phyloP scores from a whole-genome alignment of 352 stramenopile genomes.

The Globisporangium lucens region DNA sequence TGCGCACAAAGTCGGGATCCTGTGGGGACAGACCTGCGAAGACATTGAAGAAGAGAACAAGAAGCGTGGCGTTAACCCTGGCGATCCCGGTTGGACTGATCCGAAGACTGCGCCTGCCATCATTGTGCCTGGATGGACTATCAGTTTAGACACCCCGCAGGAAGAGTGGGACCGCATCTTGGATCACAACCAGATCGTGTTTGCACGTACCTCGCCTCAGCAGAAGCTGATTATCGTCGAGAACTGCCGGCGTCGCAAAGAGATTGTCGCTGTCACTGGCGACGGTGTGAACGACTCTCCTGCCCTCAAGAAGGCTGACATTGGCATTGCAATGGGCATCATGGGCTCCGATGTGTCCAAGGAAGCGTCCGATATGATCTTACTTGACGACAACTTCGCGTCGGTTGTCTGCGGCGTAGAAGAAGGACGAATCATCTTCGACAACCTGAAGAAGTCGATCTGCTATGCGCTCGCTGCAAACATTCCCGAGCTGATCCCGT shows the following conservation, averaged over 20 bases:
- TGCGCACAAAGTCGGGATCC: slow-evolving; percentile 90
- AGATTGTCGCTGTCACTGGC: slow-evolving; percentile 94
- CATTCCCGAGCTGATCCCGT: slow-evolving; percentile 86
- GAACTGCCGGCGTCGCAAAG: slow-evolving; percentile 75
- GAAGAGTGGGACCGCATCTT: slow-evolving; percentile 88
- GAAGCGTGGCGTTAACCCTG: slow-evolving; percentile 47
- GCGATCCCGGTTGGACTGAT: slow-evolving; percentile 75
- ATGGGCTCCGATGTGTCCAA: slow-evolving; percentile 96
- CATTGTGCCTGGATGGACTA: slow-evolving; percentile 82
- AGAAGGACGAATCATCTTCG: slow-evolving; percentile 94
- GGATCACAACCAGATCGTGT: slow-evolving; percentile 91
- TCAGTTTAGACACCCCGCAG: slow-evolving; percentile 66
- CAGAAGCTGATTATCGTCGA: slow-evolving; percentile 97
- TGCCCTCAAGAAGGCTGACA: slow-evolving; percentile 95
- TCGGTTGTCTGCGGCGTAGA: slow-evolving; percentile 96
- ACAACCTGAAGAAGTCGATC: slow-evolving; percentile 95
- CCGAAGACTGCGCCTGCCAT: slow-evolving; percentile 71
- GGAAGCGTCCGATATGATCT: slow-evolving; percentile 94
- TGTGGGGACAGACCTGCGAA: slow-evolving; percentile 84
- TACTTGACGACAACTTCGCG: slow-evolving; percentile 97
- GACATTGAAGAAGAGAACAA: slow-evolving; percentile 82
- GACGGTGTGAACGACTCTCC: slow-evolving; percentile 98
- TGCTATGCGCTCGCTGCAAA: slow-evolving; percentile 91
- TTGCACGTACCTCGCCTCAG: slow-evolving; percentile 93
- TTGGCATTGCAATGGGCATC: slow-evolving; percentile 98